These are phyloP conservation scores for Vitis hybrid DNA, from an alignment of 177 flowering plant species.

Conservation along the genomic window DNA sequence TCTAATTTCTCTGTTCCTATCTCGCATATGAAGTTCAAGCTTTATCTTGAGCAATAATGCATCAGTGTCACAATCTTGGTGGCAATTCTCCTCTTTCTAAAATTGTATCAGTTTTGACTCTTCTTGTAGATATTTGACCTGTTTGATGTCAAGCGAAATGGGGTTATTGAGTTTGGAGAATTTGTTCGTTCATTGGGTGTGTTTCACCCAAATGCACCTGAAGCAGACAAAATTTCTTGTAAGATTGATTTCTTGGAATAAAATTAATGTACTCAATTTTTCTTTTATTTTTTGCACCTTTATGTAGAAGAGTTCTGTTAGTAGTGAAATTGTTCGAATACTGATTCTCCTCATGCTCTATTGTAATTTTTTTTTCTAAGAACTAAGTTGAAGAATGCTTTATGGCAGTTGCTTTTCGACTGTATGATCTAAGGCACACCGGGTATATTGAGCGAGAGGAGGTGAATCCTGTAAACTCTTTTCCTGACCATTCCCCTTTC, in stretches of 20 bases:
- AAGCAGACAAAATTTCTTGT: slow-evolving; percentile 45
- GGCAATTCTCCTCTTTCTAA: background rate
- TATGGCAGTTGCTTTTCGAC: slow-evolving; percentile 57
- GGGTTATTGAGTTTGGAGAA: slow-evolving; percentile 66
- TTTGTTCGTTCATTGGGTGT: slow-evolving; percentile 61
- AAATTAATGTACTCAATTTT: background rate
- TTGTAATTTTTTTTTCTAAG: background rate
- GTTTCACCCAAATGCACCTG: slow-evolving; percentile 56
- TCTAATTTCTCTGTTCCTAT: too few relatives aligned
- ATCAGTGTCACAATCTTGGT: background rate
- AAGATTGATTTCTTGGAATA: slow-evolving; percentile 16
- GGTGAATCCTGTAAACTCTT: slow-evolving; percentile 20
- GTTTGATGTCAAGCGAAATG: slow-evolving; percentile 58
- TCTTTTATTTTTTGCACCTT: background rate
- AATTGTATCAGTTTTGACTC: background rate
- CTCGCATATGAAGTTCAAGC: too few relatives aligned
- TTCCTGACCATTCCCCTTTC: background rate
- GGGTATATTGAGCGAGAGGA: slow-evolving; percentile 63
- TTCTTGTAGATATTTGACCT: slow-evolving; percentile 48
- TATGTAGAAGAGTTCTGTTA: background rate
- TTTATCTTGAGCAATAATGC: too few relatives aligned
- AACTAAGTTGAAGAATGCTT: too few relatives aligned
- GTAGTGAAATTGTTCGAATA: background rate
- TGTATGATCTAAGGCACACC: slow-evolving; percentile 56
- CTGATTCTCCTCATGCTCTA: background rate